A percentile compares a stretch with the other conserved stretches of the same genome.
Evolutionary conservation across 2,329 filamentous ascomycete species (phyloP).

Genomic region (Fusarium ambrosium): DNA sequence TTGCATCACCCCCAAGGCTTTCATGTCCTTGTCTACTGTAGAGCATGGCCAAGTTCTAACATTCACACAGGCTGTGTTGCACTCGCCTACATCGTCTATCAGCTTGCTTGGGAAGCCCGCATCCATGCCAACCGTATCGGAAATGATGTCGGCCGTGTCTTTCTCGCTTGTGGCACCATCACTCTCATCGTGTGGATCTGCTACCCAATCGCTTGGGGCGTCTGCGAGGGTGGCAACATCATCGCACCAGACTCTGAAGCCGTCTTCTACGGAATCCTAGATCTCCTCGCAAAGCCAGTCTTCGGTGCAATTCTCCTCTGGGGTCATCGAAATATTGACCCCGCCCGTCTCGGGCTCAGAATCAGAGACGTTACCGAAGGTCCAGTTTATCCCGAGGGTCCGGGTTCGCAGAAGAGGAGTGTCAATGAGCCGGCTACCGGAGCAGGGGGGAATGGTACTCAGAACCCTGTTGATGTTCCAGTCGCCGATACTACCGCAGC

Average conservation of each 20-base stretch:
- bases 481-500: not conserved
- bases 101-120: slow-evolving; percentile 56
- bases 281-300: slow-evolving; percentile 73
- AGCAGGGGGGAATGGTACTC: not conserved
- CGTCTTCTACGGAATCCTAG: slow-evolving; percentile 77
- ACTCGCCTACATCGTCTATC: slow-evolving; percentile 60
- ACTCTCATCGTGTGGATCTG: slow-evolving; percentile 69
- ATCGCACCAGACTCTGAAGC: slow-evolving; percentile 75
- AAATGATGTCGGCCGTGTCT: slow-evolving; percentile 64
- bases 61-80: slow-evolving; percentile 53
- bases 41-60: not conserved
- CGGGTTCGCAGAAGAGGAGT: not conserved
- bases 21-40: no score
- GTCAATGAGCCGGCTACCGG: not conserved
- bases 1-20: not conserved
- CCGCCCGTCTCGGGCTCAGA: slow-evolving; percentile 66
- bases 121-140: slow-evolving; percentile 68
- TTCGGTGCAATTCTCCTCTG: slow-evolving; percentile 73
- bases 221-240: slow-evolving; percentile 66
- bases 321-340: slow-evolving; percentile 73
- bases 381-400: slow-evolving; percentile 12
- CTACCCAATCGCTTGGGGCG: slow-evolving; percentile 67
- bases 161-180: slow-evolving; percentile 67
- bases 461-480: not conserved
- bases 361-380: slow-evolving; percentile 47